phyloP scores from a whole-genome alignment of 2,329 filamentous ascomycete genomes.

The Magnaporthales sp. region DNA sequence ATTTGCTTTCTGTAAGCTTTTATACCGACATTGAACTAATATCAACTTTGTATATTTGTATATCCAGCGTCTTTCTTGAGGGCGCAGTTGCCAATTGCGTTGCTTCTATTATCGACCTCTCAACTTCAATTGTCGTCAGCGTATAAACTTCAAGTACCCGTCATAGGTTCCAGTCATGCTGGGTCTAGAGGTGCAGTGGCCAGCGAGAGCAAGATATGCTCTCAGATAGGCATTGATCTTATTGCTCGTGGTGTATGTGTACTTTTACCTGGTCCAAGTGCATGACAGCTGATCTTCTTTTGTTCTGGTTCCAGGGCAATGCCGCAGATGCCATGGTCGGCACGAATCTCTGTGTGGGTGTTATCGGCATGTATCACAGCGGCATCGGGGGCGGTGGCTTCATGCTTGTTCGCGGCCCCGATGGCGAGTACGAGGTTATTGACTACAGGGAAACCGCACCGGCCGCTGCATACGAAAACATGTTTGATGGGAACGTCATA shows the following conservation, averaged over 20 bases:
- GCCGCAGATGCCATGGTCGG: constrained; percentile 70
- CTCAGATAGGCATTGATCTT: constrained; percentile 56
- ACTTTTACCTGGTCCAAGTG: not conserved
- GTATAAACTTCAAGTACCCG: not conserved
- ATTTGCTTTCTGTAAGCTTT: not conserved
- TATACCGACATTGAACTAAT: not conserved
- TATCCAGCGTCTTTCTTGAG: not conserved
- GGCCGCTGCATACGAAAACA: constrained; percentile 69
- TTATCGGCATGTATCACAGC: constrained; percentile 67
- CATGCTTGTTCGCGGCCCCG: constrained; percentile 63
- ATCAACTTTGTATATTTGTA: no score
- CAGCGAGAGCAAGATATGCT: constrained; percentile 62
- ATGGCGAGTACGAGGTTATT: constrained; percentile 75
- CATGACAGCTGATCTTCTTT: not conserved
- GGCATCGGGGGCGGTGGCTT: constrained; percentile 91
- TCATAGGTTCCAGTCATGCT: not conserved
- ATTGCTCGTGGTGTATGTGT: constrained; percentile 23
- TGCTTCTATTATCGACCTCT: not conserved
- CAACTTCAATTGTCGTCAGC: not conserved
- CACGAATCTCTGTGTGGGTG: constrained; percentile 66
- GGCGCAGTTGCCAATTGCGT: not conserved
- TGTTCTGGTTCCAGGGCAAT: constrained; percentile 44
- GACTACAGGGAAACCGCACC: constrained; percentile 89
- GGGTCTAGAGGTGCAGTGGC: constrained; percentile 52
- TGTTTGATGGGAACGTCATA: constrained; percentile 66